Conservation (phyloP, 164 flowering plant genomes). For the Aristolochia contorta region DNA sequence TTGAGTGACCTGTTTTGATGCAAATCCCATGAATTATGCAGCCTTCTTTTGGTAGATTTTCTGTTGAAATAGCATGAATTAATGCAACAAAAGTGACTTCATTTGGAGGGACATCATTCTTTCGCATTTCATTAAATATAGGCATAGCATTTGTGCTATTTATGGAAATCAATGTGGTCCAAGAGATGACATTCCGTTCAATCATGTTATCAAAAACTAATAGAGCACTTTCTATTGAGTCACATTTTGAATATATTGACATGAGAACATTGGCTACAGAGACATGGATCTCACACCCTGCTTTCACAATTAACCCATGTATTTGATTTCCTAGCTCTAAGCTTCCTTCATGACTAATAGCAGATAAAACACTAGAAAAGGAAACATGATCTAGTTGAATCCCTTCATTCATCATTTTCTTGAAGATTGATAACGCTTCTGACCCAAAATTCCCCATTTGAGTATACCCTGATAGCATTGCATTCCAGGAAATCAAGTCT, state of each 20-base stretch:
- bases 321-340: slow-evolving; percentile 55
- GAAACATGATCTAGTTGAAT: slow-evolving; percentile 67
- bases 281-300: slow-evolving; percentile 39
- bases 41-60: slow-evolving; percentile 41
- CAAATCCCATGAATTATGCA: slow-evolving; percentile 58
- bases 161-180: slow-evolving; percentile 81
- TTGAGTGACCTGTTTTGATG: slow-evolving; percentile 35
- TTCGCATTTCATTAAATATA: slow-evolving; percentile 57
- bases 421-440: slow-evolving; percentile 41
- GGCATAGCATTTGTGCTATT: slow-evolving; percentile 40
- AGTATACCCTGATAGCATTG: slow-evolving; percentile 62
- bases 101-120: slow-evolving; percentile 67
- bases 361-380: slow-evolving; percentile 52
- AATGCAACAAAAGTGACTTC: slow-evolving; percentile 78
- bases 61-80: slow-evolving; percentile 43
- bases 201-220: slow-evolving; percentile 49
- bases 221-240: slow-evolving; percentile 31
- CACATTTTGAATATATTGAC: slow-evolving; percentile 64
- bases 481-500: slow-evolving; percentile 85
- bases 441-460: slow-evolving; percentile 52
- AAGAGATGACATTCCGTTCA: slow-evolving; percentile 70
- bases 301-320: slow-evolving; percentile 52
- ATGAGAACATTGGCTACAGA: slow-evolving; percentile 73
- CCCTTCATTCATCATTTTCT: slow-evolving; percentile 50
- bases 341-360: slow-evolving; percentile 59